These are phyloP conservation scores for Ogataea zsoltii DNA, from an alignment of 805 yeast species.

Conservation along the genomic window DNA sequence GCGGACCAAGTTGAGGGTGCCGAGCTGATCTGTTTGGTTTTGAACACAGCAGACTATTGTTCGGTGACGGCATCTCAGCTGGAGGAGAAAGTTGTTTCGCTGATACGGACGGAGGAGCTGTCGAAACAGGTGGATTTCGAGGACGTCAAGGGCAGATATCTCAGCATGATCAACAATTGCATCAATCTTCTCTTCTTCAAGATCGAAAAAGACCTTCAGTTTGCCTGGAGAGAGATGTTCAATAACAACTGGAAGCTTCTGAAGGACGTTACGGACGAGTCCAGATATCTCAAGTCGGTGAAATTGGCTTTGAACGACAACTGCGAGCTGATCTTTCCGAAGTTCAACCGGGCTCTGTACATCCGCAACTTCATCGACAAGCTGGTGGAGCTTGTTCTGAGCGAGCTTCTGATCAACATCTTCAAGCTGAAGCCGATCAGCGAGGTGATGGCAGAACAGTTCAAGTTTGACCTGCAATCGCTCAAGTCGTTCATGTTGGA, in stretches of 20 bases:
- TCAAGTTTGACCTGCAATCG: conserved; percentile 68
- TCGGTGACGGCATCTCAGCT: conserved; percentile 75
- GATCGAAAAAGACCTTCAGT: conserved; percentile 59
- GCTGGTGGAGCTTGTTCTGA: conserved; percentile 62
- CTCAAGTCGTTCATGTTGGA: conserved; percentile 54
- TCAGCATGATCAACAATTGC: conserved; percentile 57
- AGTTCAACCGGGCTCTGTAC: conserved; percentile 68
- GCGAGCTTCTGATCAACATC: conserved; percentile 57
- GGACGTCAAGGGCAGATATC: conserved; percentile 53
- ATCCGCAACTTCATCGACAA: conserved; percentile 74
- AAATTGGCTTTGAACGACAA: conserved; percentile 47
- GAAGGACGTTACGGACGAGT: conserved; percentile 68
- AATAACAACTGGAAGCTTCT: conserved; percentile 72
- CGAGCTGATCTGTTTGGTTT: conserved; percentile 63
- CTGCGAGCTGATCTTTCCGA: conserved; percentile 50
- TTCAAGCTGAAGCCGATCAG: conserved; percentile 66
- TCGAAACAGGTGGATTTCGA: conserved; percentile 53
- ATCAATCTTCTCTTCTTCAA: conserved; percentile 57
- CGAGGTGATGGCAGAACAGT: conserved; percentile 75
- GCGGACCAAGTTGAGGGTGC: conserved; percentile 57
- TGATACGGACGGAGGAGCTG: conserved; percentile 35
- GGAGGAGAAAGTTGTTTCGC: conserved; percentile 55
- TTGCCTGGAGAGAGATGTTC: conserved; percentile 81
- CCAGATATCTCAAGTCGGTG: conserved; percentile 66
- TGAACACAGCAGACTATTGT: conserved; percentile 91